Base-by-base conservation (phyloP, 2,329 filamentous ascomycete genomes). In the Colletotrichum viniferum region DNA sequence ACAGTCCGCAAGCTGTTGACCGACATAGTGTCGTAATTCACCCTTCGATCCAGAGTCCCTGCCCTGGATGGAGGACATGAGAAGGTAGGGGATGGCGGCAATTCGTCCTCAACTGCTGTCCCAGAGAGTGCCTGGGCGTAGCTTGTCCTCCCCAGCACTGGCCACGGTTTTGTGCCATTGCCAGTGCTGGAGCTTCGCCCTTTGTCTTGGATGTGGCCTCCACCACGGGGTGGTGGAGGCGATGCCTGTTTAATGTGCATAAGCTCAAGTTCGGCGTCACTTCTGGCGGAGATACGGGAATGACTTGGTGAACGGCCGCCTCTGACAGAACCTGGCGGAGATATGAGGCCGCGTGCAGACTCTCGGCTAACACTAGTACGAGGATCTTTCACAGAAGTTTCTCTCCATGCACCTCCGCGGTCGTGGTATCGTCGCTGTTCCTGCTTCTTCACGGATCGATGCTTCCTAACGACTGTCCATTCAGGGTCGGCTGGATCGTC, bases 351-450 rank as follows among this genome's bases (percentile, higher is more conserved):
- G 30, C 78, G 81, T 9, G 83, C 86, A 7, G 82, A 81, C 73
- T 87, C 85, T 14, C 84, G 82, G 70, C 84, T 87, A 28, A 87
- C 79, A 26, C 84, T 86, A 28, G 86, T 83, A 4, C 85, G 82
- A 0, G 86, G 85, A 71, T 87, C 86, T 69, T 84, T 82, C 12
- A 84, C 74, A 24, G 80, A 77, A 3, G 83, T 78, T 7, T 86
- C 84, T 75, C 88, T 83, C 84, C 85, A 89, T 5, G 88, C 82
- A 6, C 87, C 87, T 13, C 84, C 85, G 14, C 81, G 83, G 71
- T 88, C 86, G 63, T 82, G 84, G 65, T 89, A 88, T 18, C 86
- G 84, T 58, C 83, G 81, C 24, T 80, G 80, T 64, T 85, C 81
- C 36, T 84, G 81, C 69, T 81, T 82, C 75, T 81, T 84, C 43